phyloP scores from a whole-genome alignment of 495 filamentous ascomycete species.

The Pseudevernia furfuracea region DNA sequence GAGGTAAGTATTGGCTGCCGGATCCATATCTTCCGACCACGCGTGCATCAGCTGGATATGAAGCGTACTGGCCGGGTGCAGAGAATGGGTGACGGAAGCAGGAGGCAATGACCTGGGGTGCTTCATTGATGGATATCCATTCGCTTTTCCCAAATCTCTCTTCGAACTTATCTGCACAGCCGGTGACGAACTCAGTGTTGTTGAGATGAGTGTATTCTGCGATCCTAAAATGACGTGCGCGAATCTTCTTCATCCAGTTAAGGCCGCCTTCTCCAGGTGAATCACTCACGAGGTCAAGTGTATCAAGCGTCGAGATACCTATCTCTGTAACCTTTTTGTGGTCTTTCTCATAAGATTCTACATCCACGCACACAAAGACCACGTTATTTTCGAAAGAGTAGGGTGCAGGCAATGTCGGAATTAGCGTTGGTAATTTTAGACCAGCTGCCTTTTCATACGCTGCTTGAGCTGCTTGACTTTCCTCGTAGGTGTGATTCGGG shows the following conservation, averaged over 20 bases:
- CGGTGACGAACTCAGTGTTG: slow-evolving; percentile 58
- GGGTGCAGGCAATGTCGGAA: slow-evolving; percentile 33
- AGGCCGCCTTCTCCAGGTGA: slow-evolving; percentile 51
- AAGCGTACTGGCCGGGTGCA: slow-evolving; percentile 19
- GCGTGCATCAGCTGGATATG: slow-evolving; percentile 13
- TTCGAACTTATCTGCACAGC: slow-evolving; percentile 65
- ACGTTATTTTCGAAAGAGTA: slow-evolving; percentile 46
- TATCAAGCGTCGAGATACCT: slow-evolving; percentile 78
- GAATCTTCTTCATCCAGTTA: slow-evolving; percentile 59
- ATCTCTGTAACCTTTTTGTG: slow-evolving; percentile 67
- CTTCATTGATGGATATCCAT: slow-evolving; percentile 35
- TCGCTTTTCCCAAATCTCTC: slow-evolving; percentile 55
- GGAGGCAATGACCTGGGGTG: slow-evolving; percentile 36
- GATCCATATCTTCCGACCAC: slow-evolving; percentile 10
- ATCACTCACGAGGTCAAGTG: slow-evolving; percentile 42
- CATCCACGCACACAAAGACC: slow-evolving; percentile 71
- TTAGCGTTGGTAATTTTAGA: slow-evolving; percentile 28
- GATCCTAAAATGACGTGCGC: slow-evolving; percentile 68
- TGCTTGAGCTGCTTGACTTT: slow-evolving; percentile 22
- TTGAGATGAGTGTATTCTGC: slow-evolving; percentile 53
- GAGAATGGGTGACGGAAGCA: slow-evolving; percentile 48
- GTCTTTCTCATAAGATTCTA: slow-evolving; percentile 63
- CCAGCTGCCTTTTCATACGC: slow-evolving; percentile 21
- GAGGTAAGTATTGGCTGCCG: slow-evolving; percentile 12
- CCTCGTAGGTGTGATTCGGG: slow-evolving; percentile 26